Evolutionary conservation across 1,284 basidiomycete species (phyloP).

Genomic region (Wallemia ichthyophaga): DNA sequence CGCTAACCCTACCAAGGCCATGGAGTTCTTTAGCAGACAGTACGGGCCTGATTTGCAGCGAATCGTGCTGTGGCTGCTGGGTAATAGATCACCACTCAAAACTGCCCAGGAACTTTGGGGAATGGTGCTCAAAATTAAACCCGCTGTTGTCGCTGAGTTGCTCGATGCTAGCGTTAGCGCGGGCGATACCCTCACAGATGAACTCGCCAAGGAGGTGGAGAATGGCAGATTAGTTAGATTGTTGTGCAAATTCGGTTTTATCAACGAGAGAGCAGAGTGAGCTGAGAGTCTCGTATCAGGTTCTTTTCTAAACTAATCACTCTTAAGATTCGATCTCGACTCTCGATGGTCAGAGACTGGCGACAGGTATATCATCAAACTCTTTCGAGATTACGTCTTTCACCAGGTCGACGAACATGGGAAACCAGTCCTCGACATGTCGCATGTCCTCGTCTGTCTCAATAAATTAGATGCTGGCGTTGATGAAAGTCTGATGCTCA

Average conservation of each 20-base stretch:
- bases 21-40: conserved; percentile 40
- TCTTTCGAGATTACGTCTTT: conserved; percentile 96
- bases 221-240: conserved; percentile 79
- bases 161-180: conserved; percentile 5
- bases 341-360: conserved; percentile 93
- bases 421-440: conserved; percentile 61
- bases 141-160: neutral
- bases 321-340: conserved; percentile 58
- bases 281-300: conserved; percentile 12
- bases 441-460: conserved; percentile 34
- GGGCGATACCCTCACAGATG: conserved; percentile 45
- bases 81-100: conserved; percentile 18
- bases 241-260: conserved; percentile 82
- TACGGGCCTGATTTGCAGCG: conserved; percentile 63
- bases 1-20: conserved; percentile 35
- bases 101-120: neutral
- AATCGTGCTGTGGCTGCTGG: conserved; percentile 44
- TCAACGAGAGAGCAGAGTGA: conserved; percentile 90
- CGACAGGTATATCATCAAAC: conserved; percentile 76
- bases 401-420: conserved; percentile 81
- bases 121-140: neutral
- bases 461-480: conserved; percentile 58
- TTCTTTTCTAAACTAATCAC: neutral
- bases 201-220: conserved; percentile 73
- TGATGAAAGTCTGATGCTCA: conserved; percentile 80